Evolutionary conservation across 306 rosid genomes (phyloP), one percentile per base, ranked within the genome.

Genomic region (Gastrolobium bilobum): DNA sequence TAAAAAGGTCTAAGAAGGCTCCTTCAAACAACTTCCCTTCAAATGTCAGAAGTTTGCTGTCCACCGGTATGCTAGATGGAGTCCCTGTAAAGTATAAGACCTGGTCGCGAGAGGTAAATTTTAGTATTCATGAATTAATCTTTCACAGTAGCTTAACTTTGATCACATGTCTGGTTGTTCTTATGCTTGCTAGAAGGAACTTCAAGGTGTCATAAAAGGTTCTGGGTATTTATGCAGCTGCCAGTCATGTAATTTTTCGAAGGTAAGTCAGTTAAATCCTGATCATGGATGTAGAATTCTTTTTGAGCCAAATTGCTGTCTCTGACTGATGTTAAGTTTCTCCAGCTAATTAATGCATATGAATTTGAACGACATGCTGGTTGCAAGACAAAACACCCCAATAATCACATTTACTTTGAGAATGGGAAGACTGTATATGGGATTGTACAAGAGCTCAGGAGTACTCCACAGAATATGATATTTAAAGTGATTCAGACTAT

Each of bases 21-120:
- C 68, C 87, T 68, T 83, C 93, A 65, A 92, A 90, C 78, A 90
- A 85, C 77, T 92, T 92, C 86, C 96, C 97, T 57, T 89, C 97
- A 13, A 92, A 89, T 72, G 96, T 90, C 79, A 82, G 89, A 82
- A 90, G 96, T 87, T 85, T 90, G 90, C 79, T 90, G 62, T 92
- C 96, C 30, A 92, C 97, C 26, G 96, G 97, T 29, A 92, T 92
- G 92, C 92, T 90, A 78, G 97, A 92, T 87, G 97, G 95, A 39
- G 91, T 92, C 71, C 84, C 97, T 50, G 95, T 92, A 38, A 92
- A 89, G 87, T 90, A 90, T 82, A 85, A 86, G 66, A 88, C 97
- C 7, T 92, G 97, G 96, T 90, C 93, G 1, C 79, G 82, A 88
- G 93, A 92, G 93, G 97, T 89, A 90, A 87, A 87, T 62, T 80